Evolutionary conservation across 1,284 basidiomycete species (phyloP).

Genomic region (Boletus semigastroideus): DNA sequence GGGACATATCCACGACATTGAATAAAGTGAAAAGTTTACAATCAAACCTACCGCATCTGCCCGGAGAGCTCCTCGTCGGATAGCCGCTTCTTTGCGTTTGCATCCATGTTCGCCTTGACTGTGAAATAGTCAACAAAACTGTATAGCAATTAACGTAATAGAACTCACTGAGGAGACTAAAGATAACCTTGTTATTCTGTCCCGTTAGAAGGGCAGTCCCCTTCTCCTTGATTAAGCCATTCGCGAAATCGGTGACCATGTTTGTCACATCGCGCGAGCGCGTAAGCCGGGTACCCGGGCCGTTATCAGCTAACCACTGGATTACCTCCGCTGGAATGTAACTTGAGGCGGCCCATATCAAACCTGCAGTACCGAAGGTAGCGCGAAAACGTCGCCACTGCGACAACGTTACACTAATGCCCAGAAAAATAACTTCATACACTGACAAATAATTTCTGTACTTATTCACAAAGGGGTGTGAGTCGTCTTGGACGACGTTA

Average conservation of each 20-base stretch:
- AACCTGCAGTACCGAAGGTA: constrained; percentile 13
- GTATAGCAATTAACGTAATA: not conserved
- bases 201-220: constrained; percentile 32
- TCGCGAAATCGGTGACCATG: constrained; percentile 30
- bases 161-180: constrained; percentile 41
- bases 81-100: constrained; percentile 42
- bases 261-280: constrained; percentile 32
- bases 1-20: no score
- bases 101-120: constrained; percentile 54
- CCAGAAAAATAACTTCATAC: not conserved
- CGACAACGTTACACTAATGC: not conserved
- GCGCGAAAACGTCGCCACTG: constrained; percentile 19
- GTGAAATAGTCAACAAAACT: not conserved
- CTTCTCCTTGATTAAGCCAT: constrained; percentile 43
- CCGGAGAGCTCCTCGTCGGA: constrained; percentile 50
- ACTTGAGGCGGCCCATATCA: constrained; percentile 10
- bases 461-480: constrained; percentile 37
- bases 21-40: no score
- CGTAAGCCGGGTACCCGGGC: constrained; percentile 37
- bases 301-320: constrained; percentile 36
- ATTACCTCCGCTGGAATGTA: constrained; percentile 29
- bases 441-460: constrained; percentile 37
- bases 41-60: constrained; percentile 46
- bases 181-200: constrained; percentile 36
- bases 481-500: constrained; percentile 33